Conservation (phyloP, 1,284 basidiomycete species). For the Butyriboletus appendiculatus region DNA sequence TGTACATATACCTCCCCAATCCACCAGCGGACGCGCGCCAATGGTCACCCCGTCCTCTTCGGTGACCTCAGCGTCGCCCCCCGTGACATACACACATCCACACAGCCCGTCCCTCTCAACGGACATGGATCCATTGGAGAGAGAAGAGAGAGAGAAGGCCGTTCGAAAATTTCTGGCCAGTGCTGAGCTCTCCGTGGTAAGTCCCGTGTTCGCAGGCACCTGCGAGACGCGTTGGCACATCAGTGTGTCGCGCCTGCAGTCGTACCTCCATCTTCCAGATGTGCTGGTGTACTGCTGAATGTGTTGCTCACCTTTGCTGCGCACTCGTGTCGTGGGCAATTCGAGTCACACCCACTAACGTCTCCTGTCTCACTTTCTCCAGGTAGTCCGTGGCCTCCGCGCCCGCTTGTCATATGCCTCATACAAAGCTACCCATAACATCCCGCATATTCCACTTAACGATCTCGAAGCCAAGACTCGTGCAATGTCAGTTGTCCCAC, state of each 20-base stretch:
- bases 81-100: slow-evolving; percentile 56
- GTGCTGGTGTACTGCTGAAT: not conserved
- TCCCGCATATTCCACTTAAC: slow-evolving; percentile 60
- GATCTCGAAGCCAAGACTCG: slow-evolving; percentile 67
- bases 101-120: slow-evolving; percentile 43
- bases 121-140: slow-evolving; percentile 43
- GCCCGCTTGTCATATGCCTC: slow-evolving; percentile 77
- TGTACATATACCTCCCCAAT: slow-evolving; percentile 12
- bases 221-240: slow-evolving; percentile 47
- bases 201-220: slow-evolving; percentile 37
- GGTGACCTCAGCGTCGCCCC: slow-evolving; percentile 74
- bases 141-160: slow-evolving; percentile 60
- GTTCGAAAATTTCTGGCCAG: slow-evolving; percentile 73
- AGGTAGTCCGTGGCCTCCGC: slow-evolving; percentile 77
- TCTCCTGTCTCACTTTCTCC: slow-evolving; percentile 40
- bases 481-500: slow-evolving; percentile 41
- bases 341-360: slow-evolving; percentile 31
- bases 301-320: not conserved
- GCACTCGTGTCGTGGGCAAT: slow-evolving; percentile 8
- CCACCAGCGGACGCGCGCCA: slow-evolving; percentile 39
- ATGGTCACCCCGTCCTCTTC: slow-evolving; percentile 80
- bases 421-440: slow-evolving; percentile 75
- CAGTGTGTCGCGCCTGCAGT: slow-evolving; percentile 16
- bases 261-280: not conserved
- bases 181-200: slow-evolving; percentile 73